phyloP scores from a whole-genome alignment of 148 eudicot species.

The Fallopia convolvulus region DNA sequence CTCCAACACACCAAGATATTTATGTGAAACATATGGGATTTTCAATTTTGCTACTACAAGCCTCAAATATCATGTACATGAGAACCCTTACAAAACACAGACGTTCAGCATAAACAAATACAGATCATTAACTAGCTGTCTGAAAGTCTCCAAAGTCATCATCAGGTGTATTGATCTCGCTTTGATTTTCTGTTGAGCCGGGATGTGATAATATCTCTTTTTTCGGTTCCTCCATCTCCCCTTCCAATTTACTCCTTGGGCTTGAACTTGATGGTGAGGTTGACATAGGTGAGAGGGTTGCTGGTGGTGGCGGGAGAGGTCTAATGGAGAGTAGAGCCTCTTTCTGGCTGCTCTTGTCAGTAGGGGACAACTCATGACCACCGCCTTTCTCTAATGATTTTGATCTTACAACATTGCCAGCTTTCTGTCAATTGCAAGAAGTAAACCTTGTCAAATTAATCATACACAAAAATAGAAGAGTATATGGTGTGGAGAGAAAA shows the following conservation, averaged over 20 bases:
- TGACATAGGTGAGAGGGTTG: constrained; percentile 44
- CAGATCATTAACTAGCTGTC: constrained; percentile 41
- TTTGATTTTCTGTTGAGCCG: constrained; percentile 18
- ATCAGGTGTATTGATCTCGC: constrained; percentile 46
- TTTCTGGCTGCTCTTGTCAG: constrained; percentile 37
- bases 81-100: neutral
- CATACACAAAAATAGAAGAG: neutral
- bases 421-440: constrained; percentile 35
- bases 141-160: constrained; percentile 98
- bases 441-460: neutral
- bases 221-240: constrained; percentile 13
- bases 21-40: neutral
- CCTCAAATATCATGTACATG: constrained; percentile 23
- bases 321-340: constrained; percentile 53
- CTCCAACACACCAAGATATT: neutral
- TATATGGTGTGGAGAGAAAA: too few relatives aligned
- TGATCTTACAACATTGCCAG: constrained; percentile 36
- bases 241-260: constrained; percentile 19
- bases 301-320: constrained; percentile 84
- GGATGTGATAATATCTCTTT: constrained; percentile 21
- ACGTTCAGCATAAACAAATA: constrained; percentile 1
- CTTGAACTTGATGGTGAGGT: constrained; percentile 25
- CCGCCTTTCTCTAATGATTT: constrained; percentile 67
- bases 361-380: constrained; percentile 41
- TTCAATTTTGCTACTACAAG: neutral